Percentiles rank a stretch among this genome's conserved stretches.
Conservation (phyloP, 306 rosid species). For the Canavalia gladiata region DNA sequence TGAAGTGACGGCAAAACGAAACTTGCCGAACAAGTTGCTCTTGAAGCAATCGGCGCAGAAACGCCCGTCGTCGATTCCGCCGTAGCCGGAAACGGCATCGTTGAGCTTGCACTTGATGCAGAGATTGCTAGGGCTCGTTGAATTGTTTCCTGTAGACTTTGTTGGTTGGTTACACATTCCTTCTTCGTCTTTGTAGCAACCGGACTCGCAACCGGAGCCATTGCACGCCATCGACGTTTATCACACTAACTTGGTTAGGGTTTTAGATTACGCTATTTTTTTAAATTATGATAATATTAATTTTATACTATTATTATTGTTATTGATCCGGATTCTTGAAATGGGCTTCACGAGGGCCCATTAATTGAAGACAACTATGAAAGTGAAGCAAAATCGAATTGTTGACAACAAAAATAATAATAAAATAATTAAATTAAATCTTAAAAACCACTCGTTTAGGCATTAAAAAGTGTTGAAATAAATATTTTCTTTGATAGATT, state of each 20-base stretch:
- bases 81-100: slow-evolving; percentile 65
- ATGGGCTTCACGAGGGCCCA: no score
- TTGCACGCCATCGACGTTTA: slow-evolving; percentile 78
- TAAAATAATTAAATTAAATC: no score
- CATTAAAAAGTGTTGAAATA: no score
- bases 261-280: slow-evolving; percentile 8
- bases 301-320: no score
- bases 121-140: slow-evolving; percentile 41
- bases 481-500: no score
- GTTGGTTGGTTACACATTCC: slow-evolving; percentile 23
- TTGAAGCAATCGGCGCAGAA: slow-evolving; percentile 84
- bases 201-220: slow-evolving; percentile 75
- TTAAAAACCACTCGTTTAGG: no score
- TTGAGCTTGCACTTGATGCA: slow-evolving; percentile 86
- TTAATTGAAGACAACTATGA: no score
- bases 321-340: no score
- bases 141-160: slow-evolving; percentile 21
- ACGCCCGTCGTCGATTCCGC: slow-evolving; percentile 69
- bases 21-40: slow-evolving; percentile 78
- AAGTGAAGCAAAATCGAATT: no score
- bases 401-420: no score
- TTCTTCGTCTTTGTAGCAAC: slow-evolving; percentile 72
- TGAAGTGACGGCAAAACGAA: slow-evolving; percentile 80
- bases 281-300: no score
- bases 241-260: slow-evolving; percentile 39